Base-by-base conservation (phyloP, 2,329 filamentous ascomycete species). In the Pyricularia sp. region DNA sequence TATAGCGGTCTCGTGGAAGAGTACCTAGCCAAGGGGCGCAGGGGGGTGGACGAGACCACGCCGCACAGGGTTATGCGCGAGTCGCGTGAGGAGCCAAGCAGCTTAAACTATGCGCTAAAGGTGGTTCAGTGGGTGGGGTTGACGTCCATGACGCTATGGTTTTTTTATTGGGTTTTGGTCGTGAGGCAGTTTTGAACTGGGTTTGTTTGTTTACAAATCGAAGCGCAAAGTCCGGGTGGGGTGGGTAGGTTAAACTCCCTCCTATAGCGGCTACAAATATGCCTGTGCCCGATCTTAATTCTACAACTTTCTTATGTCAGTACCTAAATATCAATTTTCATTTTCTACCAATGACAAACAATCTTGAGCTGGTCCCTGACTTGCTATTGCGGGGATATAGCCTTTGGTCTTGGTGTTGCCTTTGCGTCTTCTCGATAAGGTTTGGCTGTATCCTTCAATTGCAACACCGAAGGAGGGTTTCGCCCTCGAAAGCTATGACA, bases 1-100 rank as follows among this genome's bases (percentile, higher is more conserved):
- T 83, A 81, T 68, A 68, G 66, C 4, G 78, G 76, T 0, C 68
- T 82, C 65, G 72, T 79, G 3, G 74, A 74, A 1, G 79, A 81
- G 69, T 81, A 78, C 75, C 64, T 71, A 26, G 22, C 53, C 53
- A 24, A 24, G 53, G n/a, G 53, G 6, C 9, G 1, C 4, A 4
- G 49, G 49, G 49, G 3, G n/a, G n/a, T 9, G 49, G n/a, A 26
- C n/a, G 44, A 53, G 44, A 19, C 16, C n/a, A 16, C 53, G 22
- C 9, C 22, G 22, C 22, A 12, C n/a, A 57, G 22, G 22, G 49
- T 24, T 6, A 13, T 26, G 9, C 4, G 53, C 53, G 22, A 24
- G 53, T 24, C n/a, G 53, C 22, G 53, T 1, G 5, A 57, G 53
- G 9, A 26, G 22, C 16, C 9, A 8, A n/a, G 1, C 10, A 12